Evolutionary conservation across 176 grass and related monocot genomes (phyloP).

Genomic region (Oryza meyeriana): DNA sequence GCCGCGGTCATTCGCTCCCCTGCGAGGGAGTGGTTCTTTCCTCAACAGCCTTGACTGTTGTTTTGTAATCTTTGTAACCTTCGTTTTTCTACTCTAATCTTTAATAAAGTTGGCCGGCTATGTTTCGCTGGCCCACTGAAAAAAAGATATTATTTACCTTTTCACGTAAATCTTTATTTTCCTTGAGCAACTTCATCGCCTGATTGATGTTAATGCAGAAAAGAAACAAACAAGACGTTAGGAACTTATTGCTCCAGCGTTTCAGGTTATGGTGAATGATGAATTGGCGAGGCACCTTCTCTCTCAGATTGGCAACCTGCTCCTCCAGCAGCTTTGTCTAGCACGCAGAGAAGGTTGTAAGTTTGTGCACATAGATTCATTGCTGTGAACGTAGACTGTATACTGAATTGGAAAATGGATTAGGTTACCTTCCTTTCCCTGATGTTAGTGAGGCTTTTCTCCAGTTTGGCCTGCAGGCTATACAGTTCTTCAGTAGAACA

Average conservation of each 20-base stretch:
- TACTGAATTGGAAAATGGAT: background rate
- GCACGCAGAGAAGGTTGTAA: constrained; percentile 2
- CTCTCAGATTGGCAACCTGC: constrained; percentile 45
- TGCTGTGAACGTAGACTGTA: background rate
- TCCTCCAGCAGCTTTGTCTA: constrained; percentile 52
- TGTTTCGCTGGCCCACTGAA: no score
- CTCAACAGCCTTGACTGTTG: no score
- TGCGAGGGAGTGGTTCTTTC: no score
- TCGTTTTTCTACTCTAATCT: no score
- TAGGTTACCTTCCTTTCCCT: constrained; percentile 54
- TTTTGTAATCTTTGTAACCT: no score
- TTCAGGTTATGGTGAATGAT: background rate
- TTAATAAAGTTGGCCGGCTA: no score
- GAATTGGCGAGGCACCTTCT: constrained; percentile 38
- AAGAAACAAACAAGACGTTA: constrained; percentile 16
- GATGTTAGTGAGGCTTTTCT: constrained; percentile 46
- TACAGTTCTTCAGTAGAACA: constrained; percentile 61
- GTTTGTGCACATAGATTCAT: background rate
- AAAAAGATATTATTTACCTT: no score
- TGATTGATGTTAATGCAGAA: constrained; percentile 15
- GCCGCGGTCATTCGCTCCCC: no score
- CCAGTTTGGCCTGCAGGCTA: constrained; percentile 50
- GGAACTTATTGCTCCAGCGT: background rate
- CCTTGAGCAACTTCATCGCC: constrained; percentile 45
- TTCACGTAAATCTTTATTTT: constrained; percentile 42